Conservation (phyloP, 2,329 filamentous ascomycete genomes). For the Pseudocercospora macadamiae region DNA sequence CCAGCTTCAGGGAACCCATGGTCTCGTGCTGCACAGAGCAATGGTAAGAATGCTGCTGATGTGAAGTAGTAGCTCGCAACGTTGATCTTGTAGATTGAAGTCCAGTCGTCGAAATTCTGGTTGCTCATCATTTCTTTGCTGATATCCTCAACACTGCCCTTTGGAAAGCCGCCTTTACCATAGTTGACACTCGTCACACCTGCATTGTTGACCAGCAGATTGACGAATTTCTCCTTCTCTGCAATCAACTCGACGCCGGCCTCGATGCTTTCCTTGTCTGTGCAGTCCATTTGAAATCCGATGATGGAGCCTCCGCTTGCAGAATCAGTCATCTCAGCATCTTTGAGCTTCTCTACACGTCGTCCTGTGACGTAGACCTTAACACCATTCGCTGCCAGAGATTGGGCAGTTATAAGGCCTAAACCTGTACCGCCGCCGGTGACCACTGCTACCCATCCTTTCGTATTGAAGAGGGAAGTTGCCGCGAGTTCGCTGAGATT, state of each 20-base stretch:
- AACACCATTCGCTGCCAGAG: slow-evolving; percentile 52
- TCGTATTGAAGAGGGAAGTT: slow-evolving; percentile 43
- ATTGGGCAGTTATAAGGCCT: slow-evolving; percentile 52
- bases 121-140: slow-evolving; percentile 54
- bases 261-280: slow-evolving; percentile 35
- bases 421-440: slow-evolving; percentile 52
- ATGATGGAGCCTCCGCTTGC: slow-evolving; percentile 62
- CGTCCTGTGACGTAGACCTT: slow-evolving; percentile 54
- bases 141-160: slow-evolving; percentile 57
- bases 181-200: slow-evolving; percentile 35
- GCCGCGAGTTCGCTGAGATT: slow-evolving; percentile 31
- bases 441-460: slow-evolving; percentile 46
- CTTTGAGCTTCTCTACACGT: slow-evolving; percentile 49
- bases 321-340: slow-evolving; percentile 54
- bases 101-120: slow-evolving; percentile 47
- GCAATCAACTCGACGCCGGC: slow-evolving; percentile 32
- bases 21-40: slow-evolving; percentile 47
- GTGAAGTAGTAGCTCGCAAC: slow-evolving; percentile 51
- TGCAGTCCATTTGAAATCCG: slow-evolving; percentile 38
- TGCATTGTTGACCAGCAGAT: slow-evolving; percentile 39
- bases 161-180: slow-evolving; percentile 27
- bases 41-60: slow-evolving; percentile 49
- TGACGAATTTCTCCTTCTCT: slow-evolving; percentile 36
- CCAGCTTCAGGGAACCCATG: slow-evolving; percentile 45
- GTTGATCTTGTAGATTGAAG: slow-evolving; percentile 48